Evolutionary conservation across 139 green algal species (phyloP).

Genomic region (Medakamo hakoo): DNA sequence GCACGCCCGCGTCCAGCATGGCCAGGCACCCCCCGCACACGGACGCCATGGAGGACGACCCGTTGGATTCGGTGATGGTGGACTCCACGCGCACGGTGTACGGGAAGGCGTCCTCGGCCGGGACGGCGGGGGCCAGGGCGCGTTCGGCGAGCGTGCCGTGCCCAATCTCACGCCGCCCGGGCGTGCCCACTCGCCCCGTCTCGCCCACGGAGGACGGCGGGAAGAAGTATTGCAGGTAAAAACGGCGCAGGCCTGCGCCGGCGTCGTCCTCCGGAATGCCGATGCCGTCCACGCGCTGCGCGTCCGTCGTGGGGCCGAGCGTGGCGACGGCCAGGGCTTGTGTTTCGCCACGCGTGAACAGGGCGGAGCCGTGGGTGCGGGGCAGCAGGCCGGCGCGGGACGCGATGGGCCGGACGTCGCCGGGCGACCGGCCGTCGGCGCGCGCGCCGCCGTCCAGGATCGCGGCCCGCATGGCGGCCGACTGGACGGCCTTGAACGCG

Average conservation of each 20-base stretch:
- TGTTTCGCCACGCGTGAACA: slow-evolving; percentile 97
- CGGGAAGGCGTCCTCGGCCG: slow-evolving; percentile 50
- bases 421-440: slow-evolving; percentile 54
- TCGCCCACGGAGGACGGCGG: slow-evolving; percentile 86
- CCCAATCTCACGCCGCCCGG: slow-evolving; percentile 71
- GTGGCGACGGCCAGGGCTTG: slow-evolving; percentile 75
- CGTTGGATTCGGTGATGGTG: slow-evolving; percentile 95
- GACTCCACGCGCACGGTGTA: slow-evolving; percentile 81
- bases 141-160: slow-evolving; percentile 89
- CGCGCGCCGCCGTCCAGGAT: slow-evolving; percentile 11
- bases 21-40: slow-evolving; percentile 90
- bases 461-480: slow-evolving; percentile 35
- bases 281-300: slow-evolving; percentile 49
- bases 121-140: slow-evolving; percentile 68
- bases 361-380: slow-evolving; percentile 71
- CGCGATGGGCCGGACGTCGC: slow-evolving; percentile 70
- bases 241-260: too few species aligned
- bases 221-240: slow-evolving; percentile 99
- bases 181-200: slow-evolving; percentile 44
- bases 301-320: slow-evolving; percentile 26
- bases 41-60: slow-evolving; percentile 86
- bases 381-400: slow-evolving; percentile 52
- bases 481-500: slow-evolving; percentile 22
- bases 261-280: slow-evolving; percentile 18
- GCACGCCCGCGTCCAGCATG: slow-evolving; percentile 89